phyloP scores from a whole-genome alignment of 2,329 filamentous ascomycete species.

The Aspergillus pseudoviridinutans region DNA sequence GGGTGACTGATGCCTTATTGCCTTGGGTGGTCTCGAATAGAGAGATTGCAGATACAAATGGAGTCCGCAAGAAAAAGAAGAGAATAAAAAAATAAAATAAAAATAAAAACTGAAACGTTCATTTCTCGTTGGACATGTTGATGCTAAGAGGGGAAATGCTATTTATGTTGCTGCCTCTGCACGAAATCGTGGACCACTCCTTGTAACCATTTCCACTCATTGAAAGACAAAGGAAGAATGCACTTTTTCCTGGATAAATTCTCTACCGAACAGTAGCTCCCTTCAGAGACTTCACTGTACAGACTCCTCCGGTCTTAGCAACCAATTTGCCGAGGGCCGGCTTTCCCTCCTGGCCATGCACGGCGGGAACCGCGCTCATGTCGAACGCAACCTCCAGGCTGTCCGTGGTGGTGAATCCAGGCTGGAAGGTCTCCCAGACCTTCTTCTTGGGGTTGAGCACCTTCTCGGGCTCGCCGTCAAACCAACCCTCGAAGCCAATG shows the following conservation, averaged over 20 bases:
- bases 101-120: background rate
- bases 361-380: conserved; percentile 68
- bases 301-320: conserved; percentile 72
- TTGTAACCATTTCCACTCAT: background rate
- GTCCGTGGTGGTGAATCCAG: conserved; percentile 88
- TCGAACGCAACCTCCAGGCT: conserved; percentile 82
- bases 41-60: background rate
- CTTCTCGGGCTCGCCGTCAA: conserved; percentile 80
- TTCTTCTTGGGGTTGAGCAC: conserved; percentile 99
- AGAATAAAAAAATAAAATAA: no score
- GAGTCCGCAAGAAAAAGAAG: background rate
- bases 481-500: conserved; percentile 90
- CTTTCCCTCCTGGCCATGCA: conserved; percentile 62
- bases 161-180: background rate
- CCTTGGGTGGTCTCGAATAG: background rate
- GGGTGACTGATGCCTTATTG: background rate
- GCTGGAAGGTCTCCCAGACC: conserved; percentile 95
- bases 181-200: background rate
- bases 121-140: conserved; percentile 9
- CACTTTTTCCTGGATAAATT: background rate
- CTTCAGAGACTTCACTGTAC: conserved; percentile 77
- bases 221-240: background rate
- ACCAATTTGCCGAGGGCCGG: conserved; percentile 60
- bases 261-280: conserved; percentile 75
- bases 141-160: background rate